phyloP scores from a whole-genome alignment of 257 asterid species.

The Knoxia roxburghii region DNA sequence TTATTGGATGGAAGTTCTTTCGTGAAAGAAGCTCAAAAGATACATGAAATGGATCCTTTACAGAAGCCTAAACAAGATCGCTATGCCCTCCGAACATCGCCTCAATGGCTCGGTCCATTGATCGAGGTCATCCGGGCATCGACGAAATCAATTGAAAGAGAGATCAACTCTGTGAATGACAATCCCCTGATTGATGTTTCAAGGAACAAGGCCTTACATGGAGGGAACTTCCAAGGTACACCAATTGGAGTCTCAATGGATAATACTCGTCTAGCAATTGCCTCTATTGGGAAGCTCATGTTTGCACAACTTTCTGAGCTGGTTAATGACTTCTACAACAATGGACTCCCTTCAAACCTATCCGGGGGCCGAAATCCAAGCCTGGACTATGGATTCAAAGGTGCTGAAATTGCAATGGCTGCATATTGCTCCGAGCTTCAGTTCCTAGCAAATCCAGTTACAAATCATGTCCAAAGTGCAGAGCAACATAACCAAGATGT shows the following conservation, averaged over 20 bases:
- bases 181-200: constrained; percentile 30
- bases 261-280: constrained; percentile 26
- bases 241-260: constrained; percentile 34
- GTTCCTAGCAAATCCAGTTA: constrained; percentile 29
- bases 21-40: constrained; percentile 25
- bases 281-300: constrained; percentile 34
- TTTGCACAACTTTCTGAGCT: constrained; percentile 33
- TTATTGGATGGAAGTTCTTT: constrained; percentile 24
- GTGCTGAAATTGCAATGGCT: constrained; percentile 32
- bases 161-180: constrained; percentile 31
- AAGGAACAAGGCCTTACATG: constrained; percentile 27
- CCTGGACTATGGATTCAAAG: constrained; percentile 29
- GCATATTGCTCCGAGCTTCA: constrained; percentile 32
- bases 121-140: constrained; percentile 29
- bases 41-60: constrained; percentile 26
- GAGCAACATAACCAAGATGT: constrained; percentile 33
- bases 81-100: constrained; percentile 28
- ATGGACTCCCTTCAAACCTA: constrained; percentile 27
- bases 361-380: constrained; percentile 31
- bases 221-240: constrained; percentile 31
- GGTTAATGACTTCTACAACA: constrained; percentile 30
- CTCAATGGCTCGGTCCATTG: constrained; percentile 31
- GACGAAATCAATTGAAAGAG: constrained; percentile 31
- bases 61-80: constrained; percentile 31
- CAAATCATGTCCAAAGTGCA: constrained; percentile 33